Evolutionary conservation across 805 yeast genomes (phyloP), one percentile per base, ranked within the genome.

Genomic region (Candida ulmi): DNA sequence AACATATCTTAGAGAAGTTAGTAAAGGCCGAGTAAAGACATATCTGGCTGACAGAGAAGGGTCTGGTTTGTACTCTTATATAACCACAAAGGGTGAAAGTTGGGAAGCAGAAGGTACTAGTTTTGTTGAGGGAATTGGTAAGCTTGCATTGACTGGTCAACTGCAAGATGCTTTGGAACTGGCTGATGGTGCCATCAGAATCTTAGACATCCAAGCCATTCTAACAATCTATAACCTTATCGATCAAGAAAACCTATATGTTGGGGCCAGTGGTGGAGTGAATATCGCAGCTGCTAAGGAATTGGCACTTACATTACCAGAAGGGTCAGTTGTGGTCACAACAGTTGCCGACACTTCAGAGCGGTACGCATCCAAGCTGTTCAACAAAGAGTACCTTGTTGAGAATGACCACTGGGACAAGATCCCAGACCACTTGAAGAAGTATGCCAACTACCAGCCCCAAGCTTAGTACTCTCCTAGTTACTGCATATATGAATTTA

Each of bases 31-130:
- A 0, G 51, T 78, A 1, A 62, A 60, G 34, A 67, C 79, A 2
- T 66, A 81, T 15, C 62, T 85, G 27, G 88, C 95, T 1, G 95
- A 85, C 56, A 90, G 91, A 1, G 88, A 80, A 47, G 95, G 95
- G 0, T 77, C 86, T 8, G 95, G 95, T 0, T 63, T 86, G 13
- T 46, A 47, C 17, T 44, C 50, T 3, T 53, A 39, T 26, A 39
- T 53, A n/a, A 48, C 41, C 7, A 32, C 45, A 3, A 30, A 37
- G 13, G 58, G 58, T 25, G 34, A 36, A 2, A 42, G 26, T 16
- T 51, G 55, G 54, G 52, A 43, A 2, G 32, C 47, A 12, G 58
- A 53, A 36, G 58, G 58, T 1, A 32, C 29, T 8, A 51, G 56
- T 2, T 51, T 53, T 33, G 49, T 53, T 16, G 58, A 53, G 33